These are phyloP conservation scores for Fraxinus nigra DNA, from an alignment of 305 asterid genomes.

Conservation along the genomic window DNA sequence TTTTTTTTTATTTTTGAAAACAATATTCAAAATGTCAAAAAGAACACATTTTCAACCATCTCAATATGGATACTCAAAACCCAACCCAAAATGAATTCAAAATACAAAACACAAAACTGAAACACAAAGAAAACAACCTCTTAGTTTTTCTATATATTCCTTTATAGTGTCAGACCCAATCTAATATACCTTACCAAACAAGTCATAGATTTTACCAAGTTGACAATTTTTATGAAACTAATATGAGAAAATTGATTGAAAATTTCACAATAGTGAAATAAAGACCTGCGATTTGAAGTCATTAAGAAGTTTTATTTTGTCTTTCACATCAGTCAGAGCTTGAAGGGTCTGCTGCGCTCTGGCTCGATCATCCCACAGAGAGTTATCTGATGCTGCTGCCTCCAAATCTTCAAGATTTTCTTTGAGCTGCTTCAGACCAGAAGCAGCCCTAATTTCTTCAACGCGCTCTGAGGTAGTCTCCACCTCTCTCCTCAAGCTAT, in stretches of 20 bases:
- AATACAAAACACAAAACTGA: too few species aligned
- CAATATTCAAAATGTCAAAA: too few species aligned
- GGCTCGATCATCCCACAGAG: constrained; percentile 91
- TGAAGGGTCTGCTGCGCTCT: constrained; percentile 96
- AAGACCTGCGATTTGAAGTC: constrained; percentile 79
- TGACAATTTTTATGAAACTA: neutral
- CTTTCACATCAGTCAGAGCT: constrained; percentile 80
- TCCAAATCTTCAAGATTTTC: constrained; percentile 65
- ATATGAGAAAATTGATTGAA: constrained; percentile 11
- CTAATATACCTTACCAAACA: neutral
- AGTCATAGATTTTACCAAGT: neutral
- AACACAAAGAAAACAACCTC: too few species aligned
- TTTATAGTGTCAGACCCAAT: neutral
- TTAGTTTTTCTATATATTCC: neutral
- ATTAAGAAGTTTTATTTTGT: constrained; percentile 75
- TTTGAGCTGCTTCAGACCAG: constrained; percentile 78
- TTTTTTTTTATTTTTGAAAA: too few species aligned
- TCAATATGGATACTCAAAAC: too few species aligned
- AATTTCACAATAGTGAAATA: constrained; percentile 18
- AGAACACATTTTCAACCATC: too few species aligned
- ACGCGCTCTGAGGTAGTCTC: constrained; percentile 65
- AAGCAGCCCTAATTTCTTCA: constrained; percentile 74
- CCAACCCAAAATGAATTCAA: too few species aligned
- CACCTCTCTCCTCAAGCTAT: constrained; percentile 76
- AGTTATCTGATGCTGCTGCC: constrained; percentile 73